phyloP scores from a whole-genome alignment of 179 eudicot genomes.

The Silene vulgaris region DNA sequence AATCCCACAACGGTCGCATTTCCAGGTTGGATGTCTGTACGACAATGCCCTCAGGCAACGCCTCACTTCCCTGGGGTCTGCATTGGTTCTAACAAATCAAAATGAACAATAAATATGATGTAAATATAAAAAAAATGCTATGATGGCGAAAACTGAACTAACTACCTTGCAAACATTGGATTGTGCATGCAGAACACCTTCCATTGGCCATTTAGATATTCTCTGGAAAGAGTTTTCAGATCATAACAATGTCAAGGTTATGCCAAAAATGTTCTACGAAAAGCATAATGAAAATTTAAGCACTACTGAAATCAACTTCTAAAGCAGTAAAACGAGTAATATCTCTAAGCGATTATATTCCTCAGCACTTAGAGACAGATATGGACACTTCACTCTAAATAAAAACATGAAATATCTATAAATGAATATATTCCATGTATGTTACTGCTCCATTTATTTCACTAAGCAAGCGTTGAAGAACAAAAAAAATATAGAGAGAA shows the following conservation, averaged over 20 bases:
- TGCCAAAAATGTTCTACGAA: slow-evolving; percentile 1
- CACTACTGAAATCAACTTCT: background rate
- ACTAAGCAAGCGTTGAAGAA: background rate
- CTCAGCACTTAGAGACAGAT: background rate
- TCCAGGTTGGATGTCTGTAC: slow-evolving; percentile 35
- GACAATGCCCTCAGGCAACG: slow-evolving; percentile 40
- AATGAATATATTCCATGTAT: background rate
- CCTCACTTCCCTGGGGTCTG: slow-evolving; percentile 36
- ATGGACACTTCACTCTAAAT: background rate
- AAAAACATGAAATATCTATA: background rate
- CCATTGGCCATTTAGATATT: slow-evolving; percentile 35
- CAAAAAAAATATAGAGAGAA: background rate
- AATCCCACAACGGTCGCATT: slow-evolving; percentile 43
- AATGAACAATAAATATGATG: slow-evolving; percentile 16
- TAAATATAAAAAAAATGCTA: background rate
- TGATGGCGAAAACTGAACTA: background rate
- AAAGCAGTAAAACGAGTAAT: background rate
- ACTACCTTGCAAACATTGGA: slow-evolving; percentile 33
- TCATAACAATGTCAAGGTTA: slow-evolving; percentile 10
- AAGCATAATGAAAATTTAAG: background rate
- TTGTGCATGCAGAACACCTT: slow-evolving; percentile 20
- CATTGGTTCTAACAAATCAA: slow-evolving; percentile 29
- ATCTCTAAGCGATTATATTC: background rate
- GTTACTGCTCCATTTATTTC: background rate
- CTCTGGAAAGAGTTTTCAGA: slow-evolving; percentile 26